These are phyloP conservation scores for Serendipita sp. DNA, from an alignment of 768 basidiomycete species.

Conservation along the genomic window DNA sequence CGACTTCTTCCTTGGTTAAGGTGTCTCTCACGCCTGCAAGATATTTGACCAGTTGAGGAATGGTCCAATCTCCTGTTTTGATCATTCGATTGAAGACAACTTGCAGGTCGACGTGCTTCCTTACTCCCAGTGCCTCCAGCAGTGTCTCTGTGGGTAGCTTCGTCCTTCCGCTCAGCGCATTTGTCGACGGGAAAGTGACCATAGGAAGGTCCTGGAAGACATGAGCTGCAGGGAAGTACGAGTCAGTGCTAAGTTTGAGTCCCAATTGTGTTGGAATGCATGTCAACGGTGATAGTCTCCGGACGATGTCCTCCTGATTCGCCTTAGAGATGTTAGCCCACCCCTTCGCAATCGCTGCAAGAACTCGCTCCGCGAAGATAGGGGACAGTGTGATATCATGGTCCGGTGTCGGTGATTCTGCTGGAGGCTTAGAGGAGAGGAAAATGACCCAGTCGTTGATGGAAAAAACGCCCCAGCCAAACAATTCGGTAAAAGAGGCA, in stretches of 20 bases:
- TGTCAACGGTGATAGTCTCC: conserved; percentile 30
- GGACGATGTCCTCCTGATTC: conserved; percentile 32
- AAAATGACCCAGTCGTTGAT: conserved; percentile 60
- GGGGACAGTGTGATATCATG: conserved; percentile 51
- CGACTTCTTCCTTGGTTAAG: conserved; percentile 39
- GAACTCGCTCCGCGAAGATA: conserved; percentile 66
- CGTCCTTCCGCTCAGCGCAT: conserved; percentile 24
- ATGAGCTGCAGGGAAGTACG: conserved; percentile 75
- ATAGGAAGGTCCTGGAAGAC: conserved; percentile 82
- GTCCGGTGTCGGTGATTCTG: conserved; percentile 27
- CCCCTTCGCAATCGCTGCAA: conserved; percentile 44
- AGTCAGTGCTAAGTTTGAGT: conserved; percentile 49
- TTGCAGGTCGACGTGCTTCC: conserved; percentile 79
- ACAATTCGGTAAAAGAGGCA: conserved; percentile 32
- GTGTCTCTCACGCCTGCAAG: conserved; percentile 64
- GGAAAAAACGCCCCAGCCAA: conserved; percentile 68
- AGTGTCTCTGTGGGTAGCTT: conserved; percentile 15
- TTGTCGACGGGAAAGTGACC: conserved; percentile 63
- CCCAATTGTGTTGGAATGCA: conserved; percentile 64
- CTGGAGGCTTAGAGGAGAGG: conserved; percentile 31
- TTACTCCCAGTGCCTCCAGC: conserved; percentile 55
- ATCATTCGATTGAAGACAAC: conserved; percentile 89
- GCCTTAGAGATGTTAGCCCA: conserved; percentile 49
- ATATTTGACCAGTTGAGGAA: conserved; percentile 71
- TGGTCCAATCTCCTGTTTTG: conserved; percentile 80